Evolutionary conservation across 2,329 filamentous ascomycete genomes (phyloP), one percentile per base, ranked within the genome.

Genomic region (Clonostachys sp.): DNA sequence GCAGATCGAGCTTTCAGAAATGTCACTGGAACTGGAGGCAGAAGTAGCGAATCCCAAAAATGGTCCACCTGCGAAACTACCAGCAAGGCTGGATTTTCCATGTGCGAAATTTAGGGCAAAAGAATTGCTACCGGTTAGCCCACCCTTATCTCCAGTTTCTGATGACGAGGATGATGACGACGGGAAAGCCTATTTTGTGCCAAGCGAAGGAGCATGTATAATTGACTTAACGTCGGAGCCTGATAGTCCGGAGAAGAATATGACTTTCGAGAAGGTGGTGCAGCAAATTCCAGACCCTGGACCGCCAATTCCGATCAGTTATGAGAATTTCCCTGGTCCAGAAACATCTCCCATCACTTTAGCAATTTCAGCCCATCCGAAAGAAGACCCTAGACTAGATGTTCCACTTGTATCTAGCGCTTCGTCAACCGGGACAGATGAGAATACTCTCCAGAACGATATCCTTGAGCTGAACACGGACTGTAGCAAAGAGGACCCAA

Each of bases 211-310:
- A 1, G 49, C 49, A 20, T 50, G 54, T 6, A 14, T 54, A 5
- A 56, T 68, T 4, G 58, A 63, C 35, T 46, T 62, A 2, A 58
- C 58, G 30, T 64, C 63, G 1, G 63, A 64, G 3, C 61, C 65
- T 12, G 50, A 41, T 13, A 67, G 53, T 18, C 61, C 62, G 3
- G n/a, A 42, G 7, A 43, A 48, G 5, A 5, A 24, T 2, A 30
- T 30, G 24, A 30, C 24, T 30, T 30, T 30, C 9, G 24, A 30
- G 24, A 30, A 10, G 24, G 24, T 30, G 24, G 24, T 10, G 24
- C 24, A 30, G 24, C 24, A 30, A 10, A 30, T 30, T 9, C 9
- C 24, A 30, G 24, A 30, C 8, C 24, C 24, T 30, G 24, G 24
- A 10, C 24, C 24, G 24, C 9, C 9, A 10, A 30, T 30, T 30